phyloP scores from a whole-genome alignment of 176 grass and related monocot genomes.

The Juncus effusus region DNA sequence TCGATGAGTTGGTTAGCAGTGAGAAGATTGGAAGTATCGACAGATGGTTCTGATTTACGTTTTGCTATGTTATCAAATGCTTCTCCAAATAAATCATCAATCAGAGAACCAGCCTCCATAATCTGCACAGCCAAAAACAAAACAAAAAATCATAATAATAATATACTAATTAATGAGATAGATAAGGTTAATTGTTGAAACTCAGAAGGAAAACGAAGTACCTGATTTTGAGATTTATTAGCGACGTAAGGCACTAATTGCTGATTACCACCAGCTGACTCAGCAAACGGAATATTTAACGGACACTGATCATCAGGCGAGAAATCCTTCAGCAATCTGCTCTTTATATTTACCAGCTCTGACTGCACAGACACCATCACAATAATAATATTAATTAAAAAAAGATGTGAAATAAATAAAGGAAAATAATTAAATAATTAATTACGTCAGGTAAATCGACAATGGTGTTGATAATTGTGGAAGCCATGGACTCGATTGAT shows the following conservation, averaged over 20 bases:
- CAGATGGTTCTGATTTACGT: constrained; percentile 24
- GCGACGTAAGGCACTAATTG: constrained; percentile 42
- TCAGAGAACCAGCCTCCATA: constrained; percentile 48
- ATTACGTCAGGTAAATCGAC: constrained; percentile 75
- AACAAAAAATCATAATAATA: constrained; percentile 12
- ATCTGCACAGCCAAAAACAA: constrained; percentile 28
- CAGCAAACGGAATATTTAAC: constrained; percentile 58
- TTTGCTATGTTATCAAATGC: constrained; percentile 54
- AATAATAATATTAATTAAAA: constrained; percentile 26
- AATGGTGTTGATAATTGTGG: constrained; percentile 76
- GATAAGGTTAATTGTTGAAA: constrained; percentile 9
- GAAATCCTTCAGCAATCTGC: constrained; percentile 77
- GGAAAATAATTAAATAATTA: constrained; percentile 6
- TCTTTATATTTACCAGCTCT: constrained; percentile 63
- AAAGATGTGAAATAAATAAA: constrained; percentile 14
- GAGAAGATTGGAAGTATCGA: constrained; percentile 57
- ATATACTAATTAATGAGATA: constrained; percentile 5
- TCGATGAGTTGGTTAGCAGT: constrained; percentile 84
- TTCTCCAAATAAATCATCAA: constrained; percentile 67
- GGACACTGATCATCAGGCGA: constrained; percentile 89
- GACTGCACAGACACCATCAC: constrained; percentile 49
- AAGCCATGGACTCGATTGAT: constrained; percentile 83
- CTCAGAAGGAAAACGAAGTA: neutral
- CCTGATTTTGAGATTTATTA: constrained; percentile 43
- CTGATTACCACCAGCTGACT: constrained; percentile 35